phyloP scores from a whole-genome alignment of 169 alveolate species.

The Plasmodium gonderi region DNA sequence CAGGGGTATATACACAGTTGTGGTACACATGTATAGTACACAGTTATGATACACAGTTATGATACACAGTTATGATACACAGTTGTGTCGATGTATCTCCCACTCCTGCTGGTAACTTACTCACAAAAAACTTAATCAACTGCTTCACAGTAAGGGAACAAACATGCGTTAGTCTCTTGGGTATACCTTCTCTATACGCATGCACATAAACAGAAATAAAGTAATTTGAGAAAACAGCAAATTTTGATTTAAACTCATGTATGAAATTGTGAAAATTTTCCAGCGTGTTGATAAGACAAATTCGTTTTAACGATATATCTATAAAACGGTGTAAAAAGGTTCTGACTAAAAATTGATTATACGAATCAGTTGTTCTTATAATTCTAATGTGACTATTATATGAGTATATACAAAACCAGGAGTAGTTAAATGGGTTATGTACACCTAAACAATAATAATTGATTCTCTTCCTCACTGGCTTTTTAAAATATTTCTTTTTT shows the following conservation, averaged over 20 bases:
- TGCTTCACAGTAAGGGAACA: conserved; percentile 33
- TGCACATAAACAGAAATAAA: conserved; percentile 65
- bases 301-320: conserved; percentile 24
- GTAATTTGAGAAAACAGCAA: conserved; percentile 29
- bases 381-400: conserved; percentile 21
- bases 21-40: too few relatives aligned
- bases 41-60: too few relatives aligned
- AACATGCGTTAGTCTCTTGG: conserved; percentile 28
- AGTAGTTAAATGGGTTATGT: conserved; percentile 62
- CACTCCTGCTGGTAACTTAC: neutral
- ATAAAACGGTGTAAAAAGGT: conserved; percentile 58
- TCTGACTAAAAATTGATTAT: conserved; percentile 35
- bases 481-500: conserved; percentile 44
- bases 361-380: conserved; percentile 32
- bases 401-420: conserved; percentile 46
- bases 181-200: conserved; percentile 32
- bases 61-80: too few relatives aligned
- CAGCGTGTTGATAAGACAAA: neutral
- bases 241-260: conserved; percentile 38
- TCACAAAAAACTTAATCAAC: conserved; percentile 13
- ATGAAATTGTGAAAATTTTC: conserved; percentile 16
- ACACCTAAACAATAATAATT: conserved; percentile 64
- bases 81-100: too few relatives aligned
- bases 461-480: conserved; percentile 66
- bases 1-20: too few relatives aligned